phyloP scores from a whole-genome alignment of 1,139 yeast genomes.

The Suhomyces bribrorum region DNA sequence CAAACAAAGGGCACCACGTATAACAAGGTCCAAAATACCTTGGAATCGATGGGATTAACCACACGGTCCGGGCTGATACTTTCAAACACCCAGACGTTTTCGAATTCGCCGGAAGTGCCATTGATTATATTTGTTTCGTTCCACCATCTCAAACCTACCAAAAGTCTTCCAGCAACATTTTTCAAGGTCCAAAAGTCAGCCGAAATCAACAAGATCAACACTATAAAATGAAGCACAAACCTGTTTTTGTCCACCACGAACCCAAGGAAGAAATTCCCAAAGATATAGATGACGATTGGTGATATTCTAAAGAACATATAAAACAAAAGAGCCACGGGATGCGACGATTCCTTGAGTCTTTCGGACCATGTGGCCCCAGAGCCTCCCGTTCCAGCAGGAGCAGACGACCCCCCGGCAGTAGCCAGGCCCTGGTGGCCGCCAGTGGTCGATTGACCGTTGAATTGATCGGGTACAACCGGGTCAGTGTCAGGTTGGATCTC shows the following conservation, averaged over 20 bases:
- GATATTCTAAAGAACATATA: slow-evolving; percentile 64
- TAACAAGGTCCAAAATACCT: slow-evolving; percentile 79
- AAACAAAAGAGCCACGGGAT: slow-evolving; percentile 72
- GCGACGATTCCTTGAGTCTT: slow-evolving; percentile 57
- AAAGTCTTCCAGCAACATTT: slow-evolving; percentile 82
- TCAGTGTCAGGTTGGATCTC: slow-evolving; percentile 14
- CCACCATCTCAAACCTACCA: slow-evolving; percentile 97
- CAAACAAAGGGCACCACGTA: slow-evolving; percentile 78
- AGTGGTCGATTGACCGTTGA: neutral
- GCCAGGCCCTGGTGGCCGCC: neutral
- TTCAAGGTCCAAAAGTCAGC: slow-evolving; percentile 95
- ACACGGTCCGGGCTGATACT: slow-evolving; percentile 79
- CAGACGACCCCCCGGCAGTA: too few species aligned
- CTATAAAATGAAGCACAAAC: slow-evolving; percentile 76
- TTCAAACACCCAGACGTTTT: slow-evolving; percentile 86
- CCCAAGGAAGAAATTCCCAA: slow-evolving; percentile 64
- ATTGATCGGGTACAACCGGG: neutral
- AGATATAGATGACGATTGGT: slow-evolving; percentile 65
- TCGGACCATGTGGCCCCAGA: slow-evolving; percentile 12
- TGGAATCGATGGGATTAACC: slow-evolving; percentile 89
- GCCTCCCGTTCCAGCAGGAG: neutral
- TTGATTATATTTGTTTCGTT: slow-evolving; percentile 56
- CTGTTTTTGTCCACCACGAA: slow-evolving; percentile 45
- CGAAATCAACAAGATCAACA: slow-evolving; percentile 71
- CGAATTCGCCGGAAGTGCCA: slow-evolving; percentile 51